Evolutionary conservation across 2,329 filamentous ascomycete species (phyloP).

Genomic region (Onygenales sp.): DNA sequence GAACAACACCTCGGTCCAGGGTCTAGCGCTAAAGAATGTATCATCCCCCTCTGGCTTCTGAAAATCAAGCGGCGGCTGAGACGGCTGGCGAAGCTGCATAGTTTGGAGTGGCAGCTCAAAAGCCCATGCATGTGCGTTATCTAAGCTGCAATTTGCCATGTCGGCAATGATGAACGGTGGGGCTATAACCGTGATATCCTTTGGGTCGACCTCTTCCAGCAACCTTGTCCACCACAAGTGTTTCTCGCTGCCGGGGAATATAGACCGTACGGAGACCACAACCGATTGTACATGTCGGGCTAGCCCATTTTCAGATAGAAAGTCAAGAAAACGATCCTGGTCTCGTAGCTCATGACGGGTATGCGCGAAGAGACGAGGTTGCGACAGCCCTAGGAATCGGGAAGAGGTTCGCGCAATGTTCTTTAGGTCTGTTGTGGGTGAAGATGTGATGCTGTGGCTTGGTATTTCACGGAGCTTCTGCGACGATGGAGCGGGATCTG

Average conservation of each 20-base stretch:
- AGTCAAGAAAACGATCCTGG: conserved; percentile 27
- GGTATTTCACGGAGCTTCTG: conserved; percentile 43
- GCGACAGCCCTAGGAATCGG: conserved; percentile 42
- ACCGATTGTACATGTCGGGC: conserved; percentile 37
- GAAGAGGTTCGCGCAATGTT: conserved; percentile 44
- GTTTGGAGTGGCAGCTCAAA: conserved; percentile 57
- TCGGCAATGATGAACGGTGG: conserved; percentile 54
- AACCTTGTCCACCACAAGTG: conserved; percentile 46
- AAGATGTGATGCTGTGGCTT: conserved; percentile 32
- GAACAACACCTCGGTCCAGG: conserved; percentile 56
- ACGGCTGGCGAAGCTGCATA: conserved; percentile 33
- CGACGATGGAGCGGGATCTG: conserved; percentile 40
- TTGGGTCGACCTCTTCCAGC: conserved; percentile 45
- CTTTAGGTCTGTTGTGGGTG: conserved; percentile 41
- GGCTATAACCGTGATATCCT: conserved; percentile 48
- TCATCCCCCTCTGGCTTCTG: conserved; percentile 16
- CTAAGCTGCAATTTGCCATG: conserved; percentile 49
- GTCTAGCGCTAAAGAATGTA: conserved; percentile 47
- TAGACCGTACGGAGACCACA: conserved; percentile 34
- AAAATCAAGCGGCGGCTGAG: conserved; percentile 16
- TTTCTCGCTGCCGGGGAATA: conserved; percentile 28
- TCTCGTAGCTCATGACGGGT: conserved; percentile 31
- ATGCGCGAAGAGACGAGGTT: conserved; percentile 51
- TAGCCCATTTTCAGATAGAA: conserved; percentile 25
- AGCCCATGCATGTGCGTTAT: conserved; percentile 51